These are phyloP conservation scores for Colletotrichum sublineola DNA, from an alignment of 2,329 filamentous ascomycete genomes.

Conservation along the genomic window DNA sequence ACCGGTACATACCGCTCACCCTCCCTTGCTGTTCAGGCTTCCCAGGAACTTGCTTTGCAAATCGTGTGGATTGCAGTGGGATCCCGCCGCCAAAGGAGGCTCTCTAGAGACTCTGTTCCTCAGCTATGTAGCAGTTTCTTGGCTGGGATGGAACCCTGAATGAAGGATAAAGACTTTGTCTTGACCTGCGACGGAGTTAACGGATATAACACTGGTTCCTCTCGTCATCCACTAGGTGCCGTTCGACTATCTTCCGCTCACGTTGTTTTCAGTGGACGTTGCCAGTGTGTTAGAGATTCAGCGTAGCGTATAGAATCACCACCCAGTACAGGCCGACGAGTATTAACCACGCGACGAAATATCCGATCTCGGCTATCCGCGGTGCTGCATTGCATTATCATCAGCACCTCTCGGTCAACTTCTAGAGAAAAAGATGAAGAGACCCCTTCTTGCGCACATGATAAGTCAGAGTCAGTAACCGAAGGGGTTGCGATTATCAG, in stretches of 20 bases:
- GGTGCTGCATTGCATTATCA: not conserved
- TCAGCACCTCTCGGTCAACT: not conserved
- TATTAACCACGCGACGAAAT: not conserved
- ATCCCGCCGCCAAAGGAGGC: not conserved
- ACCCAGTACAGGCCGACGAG: not conserved
- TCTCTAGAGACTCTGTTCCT: not conserved
- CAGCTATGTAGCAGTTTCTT: not conserved
- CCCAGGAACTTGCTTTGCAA: conserved; percentile 15
- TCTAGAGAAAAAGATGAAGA: not conserved
- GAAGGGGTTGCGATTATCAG: not conserved
- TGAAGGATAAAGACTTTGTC: not conserved
- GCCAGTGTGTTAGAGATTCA: no score
- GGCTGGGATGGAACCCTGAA: conserved; percentile 32
- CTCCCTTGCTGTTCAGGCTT: conserved; percentile 10
- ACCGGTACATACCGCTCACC: no score
- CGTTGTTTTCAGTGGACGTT: no score
- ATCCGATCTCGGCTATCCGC: no score
- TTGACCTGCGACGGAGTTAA: conserved; percentile 38
- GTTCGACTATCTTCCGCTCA: not conserved
- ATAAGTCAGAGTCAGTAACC: not conserved
- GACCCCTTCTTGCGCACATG: not conserved
- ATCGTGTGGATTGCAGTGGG: not conserved
- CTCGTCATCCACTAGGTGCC: not conserved
- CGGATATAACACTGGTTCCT: conserved; percentile 26
- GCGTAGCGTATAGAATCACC: not conserved